Evolutionary conservation across 2,329 filamentous ascomycete genomes (phyloP).

Genomic region (Xylariaceae sp.): DNA sequence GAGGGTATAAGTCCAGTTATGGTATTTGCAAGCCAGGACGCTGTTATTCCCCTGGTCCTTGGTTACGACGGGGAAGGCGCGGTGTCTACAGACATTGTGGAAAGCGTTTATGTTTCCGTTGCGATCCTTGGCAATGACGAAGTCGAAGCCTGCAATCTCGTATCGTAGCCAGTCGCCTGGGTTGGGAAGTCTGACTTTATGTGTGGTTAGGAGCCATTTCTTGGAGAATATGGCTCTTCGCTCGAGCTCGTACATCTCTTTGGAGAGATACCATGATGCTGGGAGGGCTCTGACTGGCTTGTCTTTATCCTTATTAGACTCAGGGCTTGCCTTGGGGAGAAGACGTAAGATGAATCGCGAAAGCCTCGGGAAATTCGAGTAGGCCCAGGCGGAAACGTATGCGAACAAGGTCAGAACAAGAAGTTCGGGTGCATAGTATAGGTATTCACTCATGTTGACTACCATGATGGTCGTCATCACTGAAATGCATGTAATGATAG

Average conservation of each 20-base stretch:
- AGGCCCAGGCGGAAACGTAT: slow-evolving; percentile 14
- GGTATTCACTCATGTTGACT: slow-evolving; percentile 14
- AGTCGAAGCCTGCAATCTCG: slow-evolving; percentile 18
- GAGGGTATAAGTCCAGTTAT: slow-evolving; percentile 58
- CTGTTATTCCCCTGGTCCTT: slow-evolving; percentile 45
- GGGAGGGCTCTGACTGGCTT: slow-evolving; percentile 35
- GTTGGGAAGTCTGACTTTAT: slow-evolving; percentile 27
- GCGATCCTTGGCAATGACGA: slow-evolving; percentile 19
- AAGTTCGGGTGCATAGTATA: slow-evolving; percentile 16
- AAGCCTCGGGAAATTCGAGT: slow-evolving; percentile 12
- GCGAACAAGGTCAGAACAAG: slow-evolving; percentile 15
- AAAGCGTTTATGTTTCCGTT: slow-evolving; percentile 38
- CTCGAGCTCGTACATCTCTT: slow-evolving; percentile 53
- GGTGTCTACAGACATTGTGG: slow-evolving; percentile 58
- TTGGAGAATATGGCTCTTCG: slow-evolving; percentile 52
- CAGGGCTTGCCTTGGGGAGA: slow-evolving; percentile 3
- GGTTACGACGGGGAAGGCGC: slow-evolving; percentile 54
- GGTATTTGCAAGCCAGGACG: slow-evolving; percentile 56
- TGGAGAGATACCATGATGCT: slow-evolving; percentile 47
- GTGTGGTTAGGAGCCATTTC: slow-evolving; percentile 52
- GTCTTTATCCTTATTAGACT: slow-evolving; percentile 3
- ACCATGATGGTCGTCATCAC: neutral
- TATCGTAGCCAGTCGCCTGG: slow-evolving; percentile 20
- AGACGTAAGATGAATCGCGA: slow-evolving; percentile 6
- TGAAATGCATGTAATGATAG: neutral